Base-by-base conservation (phyloP, 768 basidiomycete genomes). In the Kwoniella pini region DNA sequence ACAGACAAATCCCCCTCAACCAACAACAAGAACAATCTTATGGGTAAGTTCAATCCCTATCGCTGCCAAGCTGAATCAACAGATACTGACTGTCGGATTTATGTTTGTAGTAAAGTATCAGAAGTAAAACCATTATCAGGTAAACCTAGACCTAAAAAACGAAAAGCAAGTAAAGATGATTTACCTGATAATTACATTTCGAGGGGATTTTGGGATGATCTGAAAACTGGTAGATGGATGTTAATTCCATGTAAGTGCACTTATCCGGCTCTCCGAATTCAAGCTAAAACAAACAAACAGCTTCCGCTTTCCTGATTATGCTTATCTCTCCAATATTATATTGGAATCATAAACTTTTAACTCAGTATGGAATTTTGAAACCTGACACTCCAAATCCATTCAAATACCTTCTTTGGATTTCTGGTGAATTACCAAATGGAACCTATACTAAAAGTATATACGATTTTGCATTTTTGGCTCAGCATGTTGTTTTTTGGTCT, bases 401-500 rank as follows among this genome's bases (percentile, higher is more conserved):
- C 71, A 80, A 80, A 0, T 81, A 83, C 11, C 65, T 93, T 22
- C 82, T 98, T 65, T 84, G 88, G 65, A 81, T 93, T 55, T 63
- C 62, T 9, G 63, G 67, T 36, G 45, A 64, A 27, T 49, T 58
- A 28, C 48, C 69, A 9, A 57, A 68, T 57, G 68, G 73, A 9
- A 67, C 62, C 30, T 91, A 89, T 70, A 80, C 80, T 38, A 97
- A 92, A 79, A 84, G 84, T 15, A 88, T 82, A 54, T 63, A 84
- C 60, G 95, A 98, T 73, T 63, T 92, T 9, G 71, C 83, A 15
- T 99, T 99, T 80, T 68, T 97, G 45, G 82, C 83, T 2, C 94
- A 90, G 79, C 82, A 94, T 72, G 82, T 97, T 77, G 80, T 98
- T 50, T 86, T 95, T 69, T 98, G 88, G 81, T 94, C 91, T 1